Base-by-base conservation (phyloP, 768 basidiomycete genomes). In the Naganishia antarctica region DNA sequence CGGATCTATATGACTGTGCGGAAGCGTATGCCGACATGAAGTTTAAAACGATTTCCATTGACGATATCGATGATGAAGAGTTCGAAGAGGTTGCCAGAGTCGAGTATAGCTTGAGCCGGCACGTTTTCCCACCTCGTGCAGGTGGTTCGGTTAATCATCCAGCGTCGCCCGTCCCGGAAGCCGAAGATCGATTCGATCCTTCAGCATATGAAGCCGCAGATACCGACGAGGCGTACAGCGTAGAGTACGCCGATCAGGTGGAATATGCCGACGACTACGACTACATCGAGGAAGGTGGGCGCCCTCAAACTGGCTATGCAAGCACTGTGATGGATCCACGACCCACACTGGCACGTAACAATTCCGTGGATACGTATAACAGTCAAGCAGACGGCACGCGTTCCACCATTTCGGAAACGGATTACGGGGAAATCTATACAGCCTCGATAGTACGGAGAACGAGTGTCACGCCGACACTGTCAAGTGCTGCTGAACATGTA, bases 181-280 rank as follows among this genome's bases (percentile, higher is more conserved):
- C 4, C 43, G 64, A 51, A 31, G 46, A 61, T 26, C 47, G 26
- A 15, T 67, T 67, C 62, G 66, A 67, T 50, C 61, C 60, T 18
- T 9, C 49, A 3, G 66, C 66, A 1, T 67, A 67, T 41, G 61
- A 67, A 29, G 44, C 50, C 28, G 66, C 59, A 29, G 66, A 61
- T 41, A 25, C 41, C 48, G 60, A 57, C 16, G 61, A 67, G n/a
- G 47, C 47, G 37, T 51, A 62, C 43, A 37, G 50, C 9, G 28
- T 63, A 23, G 26, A 44, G 16, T 59, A 41, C 8, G 50, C 32
- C 25, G 63, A 64, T 34, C 51, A 64, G 21, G 57, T n/a, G n/a
- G 28, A 32, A 34, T 58, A 59, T 32, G 41, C 43, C 3, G 43
- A 64, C 21, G 31, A 58, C 32, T 58, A 46, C 25, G 18, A 44